These are phyloP conservation scores for Polytolypa hystricis DNA, from an alignment of 2,329 filamentous ascomycete species.

Conservation along the genomic window DNA sequence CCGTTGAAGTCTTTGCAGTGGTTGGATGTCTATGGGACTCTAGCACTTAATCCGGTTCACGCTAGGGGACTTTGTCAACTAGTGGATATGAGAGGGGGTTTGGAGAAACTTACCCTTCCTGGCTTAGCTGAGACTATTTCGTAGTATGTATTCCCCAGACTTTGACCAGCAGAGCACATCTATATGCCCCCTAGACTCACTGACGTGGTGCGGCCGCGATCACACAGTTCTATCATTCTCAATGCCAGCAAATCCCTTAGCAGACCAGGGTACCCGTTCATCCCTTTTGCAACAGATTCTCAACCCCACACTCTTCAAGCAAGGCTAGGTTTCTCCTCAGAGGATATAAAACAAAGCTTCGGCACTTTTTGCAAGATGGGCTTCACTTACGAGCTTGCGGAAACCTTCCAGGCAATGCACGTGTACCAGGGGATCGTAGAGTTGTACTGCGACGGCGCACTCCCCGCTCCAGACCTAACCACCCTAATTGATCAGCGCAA, in stretches of 20 bases:
- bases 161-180: neutral
- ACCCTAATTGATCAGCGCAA: slow-evolving; percentile 27
- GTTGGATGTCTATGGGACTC: slow-evolving; percentile 12
- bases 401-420: slow-evolving; percentile 22
- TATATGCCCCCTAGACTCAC: neutral
- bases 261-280: neutral
- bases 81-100: slow-evolving; percentile 24
- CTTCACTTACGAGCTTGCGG: slow-evolving; percentile 19
- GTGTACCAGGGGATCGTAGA: slow-evolving; percentile 22
- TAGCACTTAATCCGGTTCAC: slow-evolving; percentile 10
- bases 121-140: slow-evolving; percentile 24
- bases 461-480: slow-evolving; percentile 13
- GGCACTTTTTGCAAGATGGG: slow-evolving; percentile 17
- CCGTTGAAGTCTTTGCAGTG: slow-evolving; percentile 13
- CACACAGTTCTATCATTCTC: neutral
- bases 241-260: neutral
- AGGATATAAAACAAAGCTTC: slow-evolving; percentile 18
- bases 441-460: slow-evolving; percentile 12
- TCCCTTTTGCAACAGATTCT: neutral
- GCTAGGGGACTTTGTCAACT: slow-evolving; percentile 9
- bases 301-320: slow-evolving; percentile 4
- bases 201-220: neutral
- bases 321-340: slow-evolving; percentile 16
- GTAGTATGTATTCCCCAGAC: slow-evolving; percentile 16
- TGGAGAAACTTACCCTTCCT: slow-evolving; percentile 22